Base-by-base conservation (phyloP, 306 rosid species). In the Amphicarpaea edgeworthii region DNA sequence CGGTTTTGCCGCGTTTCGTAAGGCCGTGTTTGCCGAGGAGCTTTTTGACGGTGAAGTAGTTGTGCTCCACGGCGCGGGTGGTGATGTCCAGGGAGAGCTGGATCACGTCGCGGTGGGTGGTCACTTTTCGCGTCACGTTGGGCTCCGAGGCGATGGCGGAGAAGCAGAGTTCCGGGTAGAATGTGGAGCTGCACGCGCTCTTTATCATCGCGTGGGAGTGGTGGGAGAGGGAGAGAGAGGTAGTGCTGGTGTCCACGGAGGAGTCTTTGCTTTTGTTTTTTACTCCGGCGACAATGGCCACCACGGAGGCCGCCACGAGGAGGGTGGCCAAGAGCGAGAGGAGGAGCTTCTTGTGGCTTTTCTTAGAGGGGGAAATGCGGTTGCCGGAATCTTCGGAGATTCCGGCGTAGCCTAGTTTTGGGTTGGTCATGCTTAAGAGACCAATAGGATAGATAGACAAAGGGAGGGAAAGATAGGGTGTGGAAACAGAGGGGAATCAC, bases 91-190 rank as follows among this genome's bases (percentile, higher is more conserved):
- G 51, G 15, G 91, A 79, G 11, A 81, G 2, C 10, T 68, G 73
- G 12, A 95, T 86, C 1, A 88, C 90, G 26, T 90, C 97, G 45
- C 75, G 89, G 16, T 72, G 67, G 46, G 65, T 62, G 0, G 78
- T 8, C 4, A 89, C 81, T 32, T 76, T 89, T 28, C 73, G 54
- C 7, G 81, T 26, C 3, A 68, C 77, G 21, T 51, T 72, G 0
- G 88, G 87, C 3, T 67, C 85, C 0, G 82, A 64, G 24, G 92
- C 63, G 0, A 89, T 60, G 7, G 93, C 82, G 7, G 97, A 86
- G 90, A 83, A 86, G 68, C 98, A 95, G 1, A 92, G 83, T 0
- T 90, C 92, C 0, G 92, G 96, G 86, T 89, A 95, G 15, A 89
- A 83, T 6, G 98, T 89, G 73, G 69, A 20, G 38, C 92, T 81